Percentiles rank a stretch among this genome's conserved stretches.
These are phyloP conservation scores for Mortierella sp. DNA, from an alignment of 371 early-diverging fungal species.

Conservation along the genomic window DNA sequence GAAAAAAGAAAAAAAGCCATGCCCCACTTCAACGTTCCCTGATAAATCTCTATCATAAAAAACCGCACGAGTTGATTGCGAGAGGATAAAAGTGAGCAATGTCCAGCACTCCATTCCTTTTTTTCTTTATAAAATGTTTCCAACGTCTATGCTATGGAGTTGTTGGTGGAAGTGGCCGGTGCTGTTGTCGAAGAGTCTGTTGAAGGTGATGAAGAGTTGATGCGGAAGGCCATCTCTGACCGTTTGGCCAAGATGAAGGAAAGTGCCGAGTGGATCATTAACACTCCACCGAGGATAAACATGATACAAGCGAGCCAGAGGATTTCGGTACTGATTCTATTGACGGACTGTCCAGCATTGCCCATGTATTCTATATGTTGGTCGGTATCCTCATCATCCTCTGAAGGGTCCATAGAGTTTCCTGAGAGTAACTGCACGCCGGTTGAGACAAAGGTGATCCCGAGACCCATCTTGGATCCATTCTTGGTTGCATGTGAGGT, in stretches of 20 bases:
- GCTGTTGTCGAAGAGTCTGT: constrained; percentile 11
- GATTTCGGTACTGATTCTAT: constrained; percentile 14
- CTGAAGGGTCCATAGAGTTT: constrained; percentile 19
- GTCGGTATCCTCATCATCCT: constrained; percentile 23
- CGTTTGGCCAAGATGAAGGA: constrained; percentile 62
- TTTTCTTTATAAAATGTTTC: too few species aligned
- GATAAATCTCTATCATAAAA: too few species aligned
- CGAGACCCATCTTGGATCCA: constrained; percentile 70
- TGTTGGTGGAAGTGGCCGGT: too few species aligned
- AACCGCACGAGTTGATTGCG: too few species aligned
- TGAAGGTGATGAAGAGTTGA: constrained; percentile 5
- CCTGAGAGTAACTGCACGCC: constrained; percentile 44
- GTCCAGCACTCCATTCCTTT: too few species aligned
- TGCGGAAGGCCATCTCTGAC: constrained; percentile 60
- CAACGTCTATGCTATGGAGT: too few species aligned
- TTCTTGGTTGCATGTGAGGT: constrained; percentile 74
- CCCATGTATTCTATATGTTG: constrained; percentile 44
- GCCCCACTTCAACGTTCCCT: too few species aligned
- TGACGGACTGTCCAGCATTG: constrained; percentile 14
- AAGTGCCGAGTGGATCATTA: constrained; percentile 63
- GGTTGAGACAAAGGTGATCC: constrained; percentile 65
- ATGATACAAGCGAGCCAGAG: constrained; percentile 55
- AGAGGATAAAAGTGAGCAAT: too few species aligned
- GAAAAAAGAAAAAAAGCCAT: too few species aligned
- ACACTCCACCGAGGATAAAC: constrained; percentile 68